Conservation (phyloP, 129 eudicot genomes). For the Ambrosia artemisiifolia region DNA sequence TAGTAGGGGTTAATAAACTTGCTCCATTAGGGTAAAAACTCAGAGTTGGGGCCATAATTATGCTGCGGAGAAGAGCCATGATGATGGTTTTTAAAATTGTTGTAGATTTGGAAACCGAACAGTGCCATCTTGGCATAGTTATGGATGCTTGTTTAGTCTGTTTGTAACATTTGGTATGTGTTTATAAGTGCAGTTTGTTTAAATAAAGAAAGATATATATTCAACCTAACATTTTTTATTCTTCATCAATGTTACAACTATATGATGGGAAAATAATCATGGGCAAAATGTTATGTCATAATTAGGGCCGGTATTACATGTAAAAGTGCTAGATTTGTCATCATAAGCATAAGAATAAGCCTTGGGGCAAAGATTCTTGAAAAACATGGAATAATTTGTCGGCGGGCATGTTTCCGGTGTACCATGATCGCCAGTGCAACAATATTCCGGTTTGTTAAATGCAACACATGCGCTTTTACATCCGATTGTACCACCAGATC, state of each 20-base stretch:
- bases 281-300: slow-evolving; percentile 55
- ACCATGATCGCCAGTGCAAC: slow-evolving; percentile 42
- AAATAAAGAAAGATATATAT: neutral
- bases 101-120: too few species aligned
- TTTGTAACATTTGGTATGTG: too few species aligned
- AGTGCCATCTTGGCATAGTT: too few species aligned
- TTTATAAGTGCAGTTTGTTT: too few species aligned
- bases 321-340: slow-evolving; percentile 39
- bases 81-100: too few species aligned
- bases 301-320: slow-evolving; percentile 33
- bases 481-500: slow-evolving; percentile 36
- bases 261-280: neutral
- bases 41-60: too few species aligned
- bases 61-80: too few species aligned
- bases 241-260: neutral
- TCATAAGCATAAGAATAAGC: slow-evolving; percentile 68
- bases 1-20: too few species aligned
- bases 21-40: too few species aligned
- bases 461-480: slow-evolving; percentile 61
- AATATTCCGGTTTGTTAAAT: slow-evolving; percentile 38
- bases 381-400: slow-evolving; percentile 36
- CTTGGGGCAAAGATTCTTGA: slow-evolving; percentile 46
- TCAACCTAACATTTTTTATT: neutral
- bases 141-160: too few species aligned
- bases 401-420: slow-evolving; percentile 44